Base-by-base conservation (phyloP, 2,329 filamentous ascomycete species). In the Hymenoscyphus repandus region DNA sequence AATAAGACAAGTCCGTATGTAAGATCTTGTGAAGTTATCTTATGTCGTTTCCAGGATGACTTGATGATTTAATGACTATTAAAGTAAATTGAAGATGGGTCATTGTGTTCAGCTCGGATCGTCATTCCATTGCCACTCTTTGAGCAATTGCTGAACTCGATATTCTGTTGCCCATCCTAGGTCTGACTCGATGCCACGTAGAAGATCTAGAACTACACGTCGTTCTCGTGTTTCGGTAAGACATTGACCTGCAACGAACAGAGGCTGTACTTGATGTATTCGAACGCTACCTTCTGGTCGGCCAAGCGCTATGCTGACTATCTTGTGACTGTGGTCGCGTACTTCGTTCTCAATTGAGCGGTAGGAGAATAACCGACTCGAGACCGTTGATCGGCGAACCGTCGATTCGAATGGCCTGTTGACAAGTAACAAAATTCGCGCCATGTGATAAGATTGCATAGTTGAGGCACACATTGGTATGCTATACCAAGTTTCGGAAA, bases 401-500 rank as follows among this genome's bases (percentile, higher is more conserved):
- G 78, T 76, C 0, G 74, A 76, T 50, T 83, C 75, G 13, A 75
- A 72, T 1, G 78, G 79, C 51, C 78, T 76, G 58, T 85, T 83
- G 55, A 83, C 73, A 11, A 82, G 71, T 0, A 86, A 64, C 4
- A 83, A 72, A 10, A 85, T 80, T 39, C 78, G 74, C 1, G 79
- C 79, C 70, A 85, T 84, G 59, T 85, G 78, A 56, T 83, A 85
- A 52, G 75, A 75, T 59, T 84, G 80, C 74, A 85, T 85, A 1
- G 80, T 80, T 2, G 81, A 80, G 0, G 78, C 80, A 65, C 81
- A 86, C 72, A 85, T 77, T 0, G 81, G 74, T 0, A 80, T 71
- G 47, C 75, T 75, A 63, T 82, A 84, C 80, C 82, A 86, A 11
- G 83, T 73, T 60, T 83, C 78, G 0, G 66, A 72, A 64, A 75